These are phyloP conservation scores for Paecilomyces dactylethromorphus DNA, from an alignment of 2,329 filamentous ascomycete genomes.

Conservation along the genomic window DNA sequence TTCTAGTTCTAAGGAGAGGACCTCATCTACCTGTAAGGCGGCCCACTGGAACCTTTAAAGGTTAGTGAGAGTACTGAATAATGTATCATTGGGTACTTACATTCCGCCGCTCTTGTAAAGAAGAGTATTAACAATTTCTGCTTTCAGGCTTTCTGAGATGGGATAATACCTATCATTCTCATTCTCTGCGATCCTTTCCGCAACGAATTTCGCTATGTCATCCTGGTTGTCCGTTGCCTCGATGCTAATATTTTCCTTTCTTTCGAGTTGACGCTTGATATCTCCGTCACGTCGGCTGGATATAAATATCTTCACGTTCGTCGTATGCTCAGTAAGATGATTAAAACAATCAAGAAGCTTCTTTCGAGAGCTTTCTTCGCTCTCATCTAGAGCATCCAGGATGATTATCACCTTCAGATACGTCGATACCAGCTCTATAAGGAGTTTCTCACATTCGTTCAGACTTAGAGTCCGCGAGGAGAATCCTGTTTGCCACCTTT, in stretches of 20 bases:
- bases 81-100: slow-evolving; percentile 11
- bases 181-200: slow-evolving; percentile 13
- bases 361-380: slow-evolving; percentile 2
- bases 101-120: slow-evolving; percentile 19
- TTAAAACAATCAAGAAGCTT: slow-evolving; percentile 2
- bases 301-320: slow-evolving; percentile 6
- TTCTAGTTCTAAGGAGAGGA: slow-evolving; percentile 14
- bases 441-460: slow-evolving; percentile 3
- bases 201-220: slow-evolving; percentile 22
- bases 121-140: slow-evolving; percentile 14
- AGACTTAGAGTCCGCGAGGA: not conserved
- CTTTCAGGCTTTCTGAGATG: slow-evolving; percentile 9
- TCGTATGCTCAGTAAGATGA: not conserved
- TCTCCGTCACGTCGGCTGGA: slow-evolving; percentile 8
- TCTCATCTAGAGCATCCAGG: slow-evolving; percentile 9
- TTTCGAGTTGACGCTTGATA: slow-evolving; percentile 4
- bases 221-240: slow-evolving; percentile 20
- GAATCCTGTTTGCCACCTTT: slow-evolving; percentile 1
- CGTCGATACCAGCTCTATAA: not conserved
- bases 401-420: slow-evolving; percentile 5
- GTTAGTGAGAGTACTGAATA: too few species aligned
- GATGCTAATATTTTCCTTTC: slow-evolving; percentile 7
- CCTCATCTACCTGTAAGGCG: slow-evolving; percentile 20
- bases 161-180: slow-evolving; percentile 6
- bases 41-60: slow-evolving; percentile 27